phyloP scores from a whole-genome alignment of 1,284 basidiomycete genomes.

The Apiotrichum mycotoxinovorans region DNA sequence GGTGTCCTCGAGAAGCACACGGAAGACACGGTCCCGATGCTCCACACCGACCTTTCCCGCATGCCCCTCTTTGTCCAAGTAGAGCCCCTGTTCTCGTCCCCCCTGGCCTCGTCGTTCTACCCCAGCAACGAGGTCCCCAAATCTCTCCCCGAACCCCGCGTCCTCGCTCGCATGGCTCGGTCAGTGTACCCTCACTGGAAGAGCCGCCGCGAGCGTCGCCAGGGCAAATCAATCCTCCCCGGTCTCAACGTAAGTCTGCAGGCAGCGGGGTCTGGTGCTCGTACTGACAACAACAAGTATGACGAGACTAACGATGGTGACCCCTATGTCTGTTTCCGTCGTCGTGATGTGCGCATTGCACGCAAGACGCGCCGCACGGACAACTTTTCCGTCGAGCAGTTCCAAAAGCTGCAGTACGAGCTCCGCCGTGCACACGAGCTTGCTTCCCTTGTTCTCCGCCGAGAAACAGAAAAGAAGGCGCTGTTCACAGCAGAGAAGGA shows the following conservation, averaged over 20 bases:
- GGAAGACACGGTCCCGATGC: slow-evolving; percentile 81
- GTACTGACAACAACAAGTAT: slow-evolving; percentile 40
- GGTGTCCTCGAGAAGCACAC: slow-evolving; percentile 88
- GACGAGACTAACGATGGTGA: slow-evolving; percentile 94
- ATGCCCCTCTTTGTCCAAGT: slow-evolving; percentile 74
- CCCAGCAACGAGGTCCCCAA: slow-evolving; percentile 61
- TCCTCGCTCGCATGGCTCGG: slow-evolving; percentile 63
- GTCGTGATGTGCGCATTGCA: slow-evolving; percentile 88
- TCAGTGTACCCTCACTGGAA: slow-evolving; percentile 78
- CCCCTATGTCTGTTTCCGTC: slow-evolving; percentile 96
- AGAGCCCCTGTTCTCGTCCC: slow-evolving; percentile 64
- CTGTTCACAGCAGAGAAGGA: slow-evolving; percentile 58
- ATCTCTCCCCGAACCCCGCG: slow-evolving; percentile 59
- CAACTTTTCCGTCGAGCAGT: slow-evolving; percentile 79
- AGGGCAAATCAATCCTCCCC: slow-evolving; percentile 74
- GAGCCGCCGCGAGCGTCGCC: slow-evolving; percentile 66
- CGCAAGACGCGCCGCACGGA: slow-evolving; percentile 92
- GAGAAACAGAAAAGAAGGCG: slow-evolving; percentile 73
- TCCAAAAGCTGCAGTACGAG: slow-evolving; percentile 74
- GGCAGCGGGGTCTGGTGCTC: neutral
- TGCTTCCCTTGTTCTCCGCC: slow-evolving; percentile 63
- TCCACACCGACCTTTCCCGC: slow-evolving; percentile 66
- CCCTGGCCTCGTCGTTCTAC: slow-evolving; percentile 60
- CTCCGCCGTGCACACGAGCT: slow-evolving; percentile 69
- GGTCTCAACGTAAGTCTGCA: slow-evolving; percentile 57